A percentile compares a stretch with the other conserved stretches of the same genome.
phyloP scores from a whole-genome alignment of 345 rosid species.

The Bretschneidera sinensis region DNA sequence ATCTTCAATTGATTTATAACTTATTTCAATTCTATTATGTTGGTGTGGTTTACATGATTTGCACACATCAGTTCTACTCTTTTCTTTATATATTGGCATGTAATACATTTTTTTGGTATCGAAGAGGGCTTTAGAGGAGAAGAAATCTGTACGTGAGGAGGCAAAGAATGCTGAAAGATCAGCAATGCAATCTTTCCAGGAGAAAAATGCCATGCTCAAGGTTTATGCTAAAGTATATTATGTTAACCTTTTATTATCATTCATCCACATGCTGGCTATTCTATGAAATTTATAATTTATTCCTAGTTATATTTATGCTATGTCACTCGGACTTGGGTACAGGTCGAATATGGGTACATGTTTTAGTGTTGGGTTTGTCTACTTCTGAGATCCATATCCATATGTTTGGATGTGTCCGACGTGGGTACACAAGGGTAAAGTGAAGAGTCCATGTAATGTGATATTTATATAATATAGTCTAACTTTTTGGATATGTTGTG shows the following conservation, averaged over 20 bases:
- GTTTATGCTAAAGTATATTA: slow-evolving; percentile 67
- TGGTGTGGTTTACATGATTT: slow-evolving; percentile 4
- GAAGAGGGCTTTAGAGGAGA: slow-evolving; percentile 86
- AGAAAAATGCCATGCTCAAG: slow-evolving; percentile 60
- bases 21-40: neutral
- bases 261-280: slow-evolving; percentile 2
- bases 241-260: slow-evolving; percentile 11
- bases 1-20: too few relatives aligned
- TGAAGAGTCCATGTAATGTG: too few relatives aligned
- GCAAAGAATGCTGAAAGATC: slow-evolving; percentile 64
- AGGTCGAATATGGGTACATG: too few relatives aligned
- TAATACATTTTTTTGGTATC: neutral
- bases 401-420: too few relatives aligned
- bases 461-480: too few relatives aligned
- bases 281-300: slow-evolving; percentile 1
- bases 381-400: too few relatives aligned
- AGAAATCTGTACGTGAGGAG: slow-evolving; percentile 54
- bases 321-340: neutral
- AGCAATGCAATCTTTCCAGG: slow-evolving; percentile 66
- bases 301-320: neutral
- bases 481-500: too few relatives aligned
- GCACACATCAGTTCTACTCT: neutral
- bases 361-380: too few relatives aligned
- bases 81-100: neutral
- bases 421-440: too few relatives aligned